Percentiles rank a stretch among this genome's conserved stretches.
phyloP scores from a whole-genome alignment of 129 eudicot species.

The Helianthus annuus region HanXRQr2.0-SUNRISE NC_035444.2:1662881-1663380 shows the following conservation, averaged over 20 bases:
- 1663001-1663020: constrained; percentile 97
- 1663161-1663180: constrained; percentile 96
- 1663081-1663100: background rate
- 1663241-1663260: constrained; percentile 76
- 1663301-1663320: too few relatives aligned
- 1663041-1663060: constrained; percentile 2
- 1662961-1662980: constrained; percentile 88
- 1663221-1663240: constrained; percentile 86
- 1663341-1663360: too few relatives aligned
- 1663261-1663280: constrained; percentile 62
- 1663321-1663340: too few relatives aligned
- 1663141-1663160: constrained; percentile 93
- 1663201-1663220: constrained; percentile 98
- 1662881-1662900: background rate
- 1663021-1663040: constrained; percentile 83
- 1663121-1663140: constrained; percentile 82
- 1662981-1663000: constrained; percentile 67
- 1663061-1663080: constrained; percentile 21
- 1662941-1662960: constrained; percentile 55
- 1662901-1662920: too few relatives aligned
- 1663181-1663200: constrained; percentile 90
- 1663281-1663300: constrained; percentile 43
- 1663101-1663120: background rate
- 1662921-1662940: background rate
- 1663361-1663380: too few relatives aligned